These are phyloP conservation scores for Boletus sp. DNA, from an alignment of 768 basidiomycete species.

Conservation along the genomic window DNA sequence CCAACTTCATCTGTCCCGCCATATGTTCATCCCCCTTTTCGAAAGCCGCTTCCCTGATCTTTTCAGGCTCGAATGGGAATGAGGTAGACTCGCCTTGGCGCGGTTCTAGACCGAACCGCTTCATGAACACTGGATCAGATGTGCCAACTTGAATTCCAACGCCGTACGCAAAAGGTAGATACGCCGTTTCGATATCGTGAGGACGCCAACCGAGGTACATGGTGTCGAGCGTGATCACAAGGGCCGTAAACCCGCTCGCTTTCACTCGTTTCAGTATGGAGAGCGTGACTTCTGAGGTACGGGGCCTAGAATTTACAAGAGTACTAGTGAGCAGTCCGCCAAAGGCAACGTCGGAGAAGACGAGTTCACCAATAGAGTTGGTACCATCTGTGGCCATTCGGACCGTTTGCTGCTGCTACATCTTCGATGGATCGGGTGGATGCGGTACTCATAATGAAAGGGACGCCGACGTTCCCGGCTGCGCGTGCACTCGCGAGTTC, in stretches of 20 bases:
- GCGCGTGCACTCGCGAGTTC: conserved; percentile 72
- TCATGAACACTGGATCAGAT: conserved; percentile 82
- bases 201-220: conserved; percentile 74
- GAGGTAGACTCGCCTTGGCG: conserved; percentile 37
- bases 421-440: conserved; percentile 71
- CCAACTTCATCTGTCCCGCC: conserved; percentile 42
- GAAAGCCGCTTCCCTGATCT: conserved; percentile 39
- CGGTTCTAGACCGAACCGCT: conserved; percentile 44
- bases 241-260: conserved; percentile 60
- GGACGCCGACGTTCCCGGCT: conserved; percentile 58
- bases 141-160: conserved; percentile 64
- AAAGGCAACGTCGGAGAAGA: neutral
- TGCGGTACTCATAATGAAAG: conserved; percentile 76
- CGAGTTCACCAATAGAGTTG: conserved; percentile 71
- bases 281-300: conserved; percentile 53
- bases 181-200: conserved; percentile 64
- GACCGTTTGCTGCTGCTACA: conserved; percentile 69
- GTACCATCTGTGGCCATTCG: conserved; percentile 66
- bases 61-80: conserved; percentile 61
- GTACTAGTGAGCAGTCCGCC: neutral
- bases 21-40: conserved; percentile 48
- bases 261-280: conserved; percentile 69
- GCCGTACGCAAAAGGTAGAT: conserved; percentile 66
- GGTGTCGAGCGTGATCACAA: conserved; percentile 80
- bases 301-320: conserved; percentile 47